Evolutionary conservation across 768 basidiomycete genomes (phyloP).

Genomic region (Pluteus cervinus): DNA sequence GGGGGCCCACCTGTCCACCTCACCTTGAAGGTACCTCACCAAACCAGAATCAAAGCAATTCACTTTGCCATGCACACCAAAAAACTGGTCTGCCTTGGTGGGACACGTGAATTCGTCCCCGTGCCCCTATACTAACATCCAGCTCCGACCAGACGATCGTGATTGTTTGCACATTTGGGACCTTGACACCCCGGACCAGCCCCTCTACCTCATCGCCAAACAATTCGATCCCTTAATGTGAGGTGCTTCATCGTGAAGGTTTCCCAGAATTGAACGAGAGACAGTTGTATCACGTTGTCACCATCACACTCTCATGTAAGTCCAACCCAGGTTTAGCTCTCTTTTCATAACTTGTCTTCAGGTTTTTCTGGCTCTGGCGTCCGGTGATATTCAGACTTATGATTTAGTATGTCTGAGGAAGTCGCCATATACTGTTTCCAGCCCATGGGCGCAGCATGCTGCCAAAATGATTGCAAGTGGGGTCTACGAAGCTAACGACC

Average conservation of each 20-base stretch:
- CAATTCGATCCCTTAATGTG: conserved; percentile 46
- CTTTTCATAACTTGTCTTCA: conserved; percentile 18
- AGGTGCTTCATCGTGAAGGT: conserved; percentile 11
- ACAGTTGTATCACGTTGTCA: conserved; percentile 55
- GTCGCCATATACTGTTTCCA: conserved; percentile 64
- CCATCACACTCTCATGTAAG: conserved; percentile 70
- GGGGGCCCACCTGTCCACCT: conserved; percentile 63
- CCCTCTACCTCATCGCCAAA: conserved; percentile 43
- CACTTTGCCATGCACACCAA: conserved; percentile 51
- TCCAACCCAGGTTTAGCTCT: conserved; percentile 9
- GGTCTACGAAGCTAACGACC: conserved; percentile 23
- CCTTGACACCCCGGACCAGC: conserved; percentile 42
- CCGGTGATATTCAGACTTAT: conserved; percentile 65
- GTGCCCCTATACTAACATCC: conserved; percentile 5
- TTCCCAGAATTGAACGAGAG: conserved; percentile 2
- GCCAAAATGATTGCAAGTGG: conserved; percentile 45
- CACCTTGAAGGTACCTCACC: conserved; percentile 39
- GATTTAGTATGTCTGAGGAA: conserved; percentile 66
- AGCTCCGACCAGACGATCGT: conserved; percentile 48
- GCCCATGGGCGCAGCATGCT: conserved; percentile 71
- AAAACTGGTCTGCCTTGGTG: conserved; percentile 61
- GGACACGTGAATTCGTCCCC: conserved; percentile 7
- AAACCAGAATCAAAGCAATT: conserved; percentile 48
- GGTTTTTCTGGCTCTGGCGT: conserved; percentile 42
- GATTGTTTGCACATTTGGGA: conserved; percentile 59